Evolutionary conservation across 176 grass and related monocot species (phyloP), one percentile per base, ranked within the genome.

Genomic region (Oryza glumipatula): DNA sequence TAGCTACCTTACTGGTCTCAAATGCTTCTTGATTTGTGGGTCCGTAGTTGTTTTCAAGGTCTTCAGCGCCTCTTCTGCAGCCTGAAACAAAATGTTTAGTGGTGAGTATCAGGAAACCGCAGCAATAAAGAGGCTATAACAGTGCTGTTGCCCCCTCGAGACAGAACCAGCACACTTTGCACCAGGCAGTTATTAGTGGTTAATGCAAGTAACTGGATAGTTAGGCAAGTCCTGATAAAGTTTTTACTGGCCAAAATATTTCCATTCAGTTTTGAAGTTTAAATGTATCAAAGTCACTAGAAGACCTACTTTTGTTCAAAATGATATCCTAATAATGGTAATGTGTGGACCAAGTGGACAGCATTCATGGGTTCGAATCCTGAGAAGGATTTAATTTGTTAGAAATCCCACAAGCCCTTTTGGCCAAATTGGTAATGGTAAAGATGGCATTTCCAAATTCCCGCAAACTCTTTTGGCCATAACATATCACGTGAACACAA

Each of bases 41-140:
- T 88, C 76, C 33, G 79, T 84, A 32, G 88, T 88, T 76, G 87
- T 82, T 86, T 85, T 76, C 65, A 93, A 70, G 76, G 76, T 88
- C 65, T 14, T 88, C 81, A 93, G 41, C 4, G 91, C 91, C 74
- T 87, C 86, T 83, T 93, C 85, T 23, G 91, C 91, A 33, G 88
- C 91, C 88, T 90, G 75, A 85, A 80, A 76, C 36, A 48, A 76
- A 49, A 65, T 23, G 58, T 21, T 58, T 70, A 73, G 38, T 76
- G 49, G 66, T 74, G 38, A 70, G 26, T 47, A n/a, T 74, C 67
- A 13, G 32, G 16, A 9, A 19, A 24, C 9, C 5, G 16, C 67
- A 67, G 26, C 63, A 67, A 68, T 17, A 68, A 33, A 76, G 13
- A 74, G 71, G 71, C 5, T 46, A 44, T 41, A 72, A 21, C 70